These are phyloP conservation scores for Cornus controversa DNA, from an alignment of 148 eudicot species.

Conservation along the genomic window DNA sequence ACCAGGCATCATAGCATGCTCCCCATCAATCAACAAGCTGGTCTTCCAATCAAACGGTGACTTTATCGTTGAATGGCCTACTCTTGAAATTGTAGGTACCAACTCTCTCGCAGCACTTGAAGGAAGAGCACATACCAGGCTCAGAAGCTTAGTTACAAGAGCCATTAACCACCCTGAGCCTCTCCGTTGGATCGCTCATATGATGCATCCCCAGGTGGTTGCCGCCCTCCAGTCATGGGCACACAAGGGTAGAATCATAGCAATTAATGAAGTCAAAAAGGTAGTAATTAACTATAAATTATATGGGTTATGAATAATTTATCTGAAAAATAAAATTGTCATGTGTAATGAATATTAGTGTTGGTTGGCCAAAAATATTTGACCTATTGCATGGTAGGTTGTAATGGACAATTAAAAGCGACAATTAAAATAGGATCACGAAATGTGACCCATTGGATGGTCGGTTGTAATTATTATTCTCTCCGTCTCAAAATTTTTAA, in stretches of 20 bases:
- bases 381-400: no score
- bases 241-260: conserved; percentile 22
- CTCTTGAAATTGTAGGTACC: conserved; percentile 30
- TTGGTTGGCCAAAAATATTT: no score
- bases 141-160: conserved; percentile 24
- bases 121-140: conserved; percentile 31
- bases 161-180: conserved; percentile 42
- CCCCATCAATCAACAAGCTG: conserved; percentile 37
- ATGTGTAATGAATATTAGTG: no score
- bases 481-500: no score
- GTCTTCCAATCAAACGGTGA: conserved; percentile 28
- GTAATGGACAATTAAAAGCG: no score
- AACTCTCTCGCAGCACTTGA: conserved; percentile 35
- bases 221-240: conserved; percentile 34
- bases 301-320: no score
- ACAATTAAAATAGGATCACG: no score
- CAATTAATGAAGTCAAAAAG: conserved; percentile 28
- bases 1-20: conserved; percentile 46
- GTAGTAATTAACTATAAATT: background rate
- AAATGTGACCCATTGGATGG: no score
- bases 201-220: conserved; percentile 31
- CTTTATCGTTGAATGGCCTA: conserved; percentile 41
- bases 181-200: conserved; percentile 27
- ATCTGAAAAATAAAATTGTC: no score
- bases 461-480: no score